These are phyloP conservation scores for Sporothrix pallida DNA, from an alignment of 2,329 filamentous ascomycete species.

Conservation along the genomic window DNA sequence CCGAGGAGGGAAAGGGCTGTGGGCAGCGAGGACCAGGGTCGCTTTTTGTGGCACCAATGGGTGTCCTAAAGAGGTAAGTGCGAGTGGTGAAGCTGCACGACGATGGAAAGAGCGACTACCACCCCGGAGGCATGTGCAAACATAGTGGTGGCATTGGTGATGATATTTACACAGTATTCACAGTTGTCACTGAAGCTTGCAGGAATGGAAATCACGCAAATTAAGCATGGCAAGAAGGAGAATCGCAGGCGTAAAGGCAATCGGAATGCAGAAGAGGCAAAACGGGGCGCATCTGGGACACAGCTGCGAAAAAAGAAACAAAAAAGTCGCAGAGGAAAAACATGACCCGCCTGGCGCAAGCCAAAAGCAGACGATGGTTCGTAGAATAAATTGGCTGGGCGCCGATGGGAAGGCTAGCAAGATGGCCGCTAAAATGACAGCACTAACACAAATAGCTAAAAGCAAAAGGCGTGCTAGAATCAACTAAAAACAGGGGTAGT, in stretches of 20 bases:
- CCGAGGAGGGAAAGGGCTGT: slow-evolving; percentile 19
- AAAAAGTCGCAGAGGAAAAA: neutral
- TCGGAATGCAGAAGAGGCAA: neutral
- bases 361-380: slow-evolving; percentile 11
- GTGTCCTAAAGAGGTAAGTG: slow-evolving; percentile 27
- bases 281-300: neutral
- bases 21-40: neutral
- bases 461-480: slow-evolving; percentile 13
- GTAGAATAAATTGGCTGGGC: slow-evolving; percentile 20
- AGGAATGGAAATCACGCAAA: neutral
- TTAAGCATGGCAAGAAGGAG: neutral
- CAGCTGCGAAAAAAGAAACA: neutral
- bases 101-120: slow-evolving; percentile 23
- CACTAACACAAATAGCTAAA: slow-evolving; percentile 15
- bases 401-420: slow-evolving; percentile 8
- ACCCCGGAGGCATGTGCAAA: neutral
- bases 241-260: neutral
- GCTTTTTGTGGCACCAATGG: neutral
- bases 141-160: too few relatives aligned
- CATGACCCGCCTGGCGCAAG: neutral
- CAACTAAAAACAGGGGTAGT: slow-evolving; percentile 27
- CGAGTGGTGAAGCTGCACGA: slow-evolving; percentile 5
- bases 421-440: slow-evolving; percentile 13
- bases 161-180: too few relatives aligned
- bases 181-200: too few relatives aligned